Conservation (phyloP, 352 stramenopile species). For the Globisporangium megalacanthum region DNA sequence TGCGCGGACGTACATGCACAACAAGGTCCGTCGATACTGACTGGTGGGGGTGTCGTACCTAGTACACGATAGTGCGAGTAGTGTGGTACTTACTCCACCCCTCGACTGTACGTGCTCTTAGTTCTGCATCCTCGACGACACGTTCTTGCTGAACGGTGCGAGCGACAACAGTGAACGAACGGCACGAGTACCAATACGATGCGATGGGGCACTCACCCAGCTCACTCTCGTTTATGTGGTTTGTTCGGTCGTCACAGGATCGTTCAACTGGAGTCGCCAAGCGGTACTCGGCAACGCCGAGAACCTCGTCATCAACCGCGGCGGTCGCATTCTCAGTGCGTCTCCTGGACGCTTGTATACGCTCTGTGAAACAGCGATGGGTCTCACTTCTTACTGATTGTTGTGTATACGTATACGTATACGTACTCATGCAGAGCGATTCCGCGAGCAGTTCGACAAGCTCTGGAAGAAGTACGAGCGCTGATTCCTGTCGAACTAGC, state of each 20-base stretch:
- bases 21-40: constrained; percentile 38
- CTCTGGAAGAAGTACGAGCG: constrained; percentile 56
- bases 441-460: constrained; percentile 54
- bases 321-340: constrained; percentile 48
- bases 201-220: background rate
- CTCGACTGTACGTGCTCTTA: constrained; percentile 6
- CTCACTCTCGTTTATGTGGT: background rate
- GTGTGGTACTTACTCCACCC: no score
- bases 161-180: no score
- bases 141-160: constrained; percentile 51
- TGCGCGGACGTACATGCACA: constrained; percentile 57
- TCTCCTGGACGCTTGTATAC: background rate
- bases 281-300: constrained; percentile 57
- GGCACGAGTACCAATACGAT: no score
- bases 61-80: no score
- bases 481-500: constrained; percentile 9
- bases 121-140: constrained; percentile 69
- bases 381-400: background rate
- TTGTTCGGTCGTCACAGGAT: constrained; percentile 17
- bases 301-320: constrained; percentile 53
- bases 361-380: no score
- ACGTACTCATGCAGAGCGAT: constrained; percentile 23
- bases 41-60: background rate
- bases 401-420: background rate
- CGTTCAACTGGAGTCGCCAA: constrained; percentile 76